Evolutionary conservation across 2,329 filamentous ascomycete species (phyloP), one percentile per base, ranked within the genome.

Genomic region (Epichloe festucae): DNA sequence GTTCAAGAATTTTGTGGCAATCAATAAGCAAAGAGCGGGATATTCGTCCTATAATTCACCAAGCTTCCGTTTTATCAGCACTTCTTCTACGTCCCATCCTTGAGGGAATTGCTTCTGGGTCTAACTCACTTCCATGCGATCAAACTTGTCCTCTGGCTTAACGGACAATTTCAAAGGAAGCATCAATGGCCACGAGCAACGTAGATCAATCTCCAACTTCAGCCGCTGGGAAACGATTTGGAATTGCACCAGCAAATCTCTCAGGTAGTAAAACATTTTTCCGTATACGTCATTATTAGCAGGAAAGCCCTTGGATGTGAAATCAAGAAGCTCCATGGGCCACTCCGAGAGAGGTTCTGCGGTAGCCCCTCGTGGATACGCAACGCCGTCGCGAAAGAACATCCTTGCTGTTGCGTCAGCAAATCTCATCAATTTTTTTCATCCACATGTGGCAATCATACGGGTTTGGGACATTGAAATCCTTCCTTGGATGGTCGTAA

Each of bases 241-340:
- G n/a, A 64, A 64, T 3, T 19, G 27, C 5, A 58, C 31, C 14
- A 58, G 53, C 36, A 58, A 14, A 21, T 56, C 43, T 15, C 59
- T 56, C 4, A 64, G 45, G n/a, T 59, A 63, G 50, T 56, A 60
- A 12, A 59, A 62, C 56, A 63, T 57, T 49, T 62, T 63, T 23
- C 62, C 62, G 48, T 63, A 64, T 4, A 59, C 54, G 45, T 64
- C 62, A 10, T 61, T 59, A 11, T 42, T 23, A 1, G 60, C 56
- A 17, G 53, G 51, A 11, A 54, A 52, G 12, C 38, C 51, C 0
- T 48, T 6, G 23, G 41, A 5, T 4, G 34, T 3, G 23, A 56
- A 52, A 11, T 62, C 59, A 10, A 62, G 51, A 2, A 63, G 27
- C 38, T 58, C 56, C 53, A 63, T 61, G 2, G 62, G 57, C 62